Base-by-base conservation (phyloP, 2,329 filamentous ascomycete species). In the Intubia oerlemansii region DNA sequence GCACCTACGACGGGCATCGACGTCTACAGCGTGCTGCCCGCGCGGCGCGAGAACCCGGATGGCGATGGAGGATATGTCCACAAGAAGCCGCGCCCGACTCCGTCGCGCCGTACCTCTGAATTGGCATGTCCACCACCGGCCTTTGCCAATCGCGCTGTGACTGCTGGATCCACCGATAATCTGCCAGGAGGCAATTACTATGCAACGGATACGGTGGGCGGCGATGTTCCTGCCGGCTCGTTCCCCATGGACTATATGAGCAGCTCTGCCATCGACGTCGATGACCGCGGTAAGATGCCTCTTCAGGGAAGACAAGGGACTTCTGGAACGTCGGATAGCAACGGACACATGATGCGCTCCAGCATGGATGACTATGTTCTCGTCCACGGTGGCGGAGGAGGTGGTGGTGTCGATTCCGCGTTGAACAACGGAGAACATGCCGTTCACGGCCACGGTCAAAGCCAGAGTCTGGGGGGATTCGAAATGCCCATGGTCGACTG, bases 21-120 rank as follows among this genome's bases (percentile, higher is more conserved):
- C 18, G 32, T 36, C 4, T 37, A 40, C 25, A 41, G 45, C 6
- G 33, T 42, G 22, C 30, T 49, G 6, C 47, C 47, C 2, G 36
- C 39, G 4, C 44, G 47, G 13, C 42, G 47, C 10, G 47, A 49
- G 34, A 36, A 38, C 23, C 41, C 44, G 6, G 42, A 48, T 20
- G 18, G 28, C 2, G 41, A 10, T 19, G 18, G 18, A 19, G 18
- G 9, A 20, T 4, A 8, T 10, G 19, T 11, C 11, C 19, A 20
- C 11, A 11, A 4, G 19, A 20, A 20, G 9, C 19, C 19, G 17
- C 10, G 24, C 31, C 3, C 19, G 19, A 20, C 19, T 10, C 8
- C 24, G 10, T 25, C 24, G 11, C 24, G 15, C 6, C 24, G 24
- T 17, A 16, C 15, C 9, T 17, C 24, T 9, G 14, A 25, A 12